Conservation (phyloP, 78 protist species). For the Cavenderia fasciculata region DNA sequence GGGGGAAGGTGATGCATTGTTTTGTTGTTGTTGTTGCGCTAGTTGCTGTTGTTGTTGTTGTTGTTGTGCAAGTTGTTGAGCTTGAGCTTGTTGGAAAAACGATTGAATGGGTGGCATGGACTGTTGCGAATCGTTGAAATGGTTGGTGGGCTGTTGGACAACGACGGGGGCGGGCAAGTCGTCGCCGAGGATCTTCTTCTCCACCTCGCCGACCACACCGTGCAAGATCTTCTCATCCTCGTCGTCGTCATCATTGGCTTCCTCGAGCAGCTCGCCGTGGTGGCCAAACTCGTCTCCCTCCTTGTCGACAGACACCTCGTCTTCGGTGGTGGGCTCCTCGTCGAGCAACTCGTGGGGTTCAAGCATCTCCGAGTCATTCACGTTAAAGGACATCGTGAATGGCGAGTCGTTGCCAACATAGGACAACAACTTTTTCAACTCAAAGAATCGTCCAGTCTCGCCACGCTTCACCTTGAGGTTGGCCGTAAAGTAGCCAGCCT, state of each 20-base stretch:
- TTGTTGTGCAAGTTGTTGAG: background rate
- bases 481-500: constrained; percentile 59
- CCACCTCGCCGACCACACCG: background rate
- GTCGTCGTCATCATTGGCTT: background rate
- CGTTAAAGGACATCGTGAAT: background rate
- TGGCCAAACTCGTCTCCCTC: too few relatives aligned
- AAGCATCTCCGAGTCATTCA: background rate
- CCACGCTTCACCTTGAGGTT: constrained; percentile 38
- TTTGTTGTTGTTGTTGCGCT: constrained; percentile 1
- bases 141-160: background rate
- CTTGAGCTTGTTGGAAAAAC: constrained; percentile 12
- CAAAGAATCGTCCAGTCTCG: constrained; percentile 38
- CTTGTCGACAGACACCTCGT: too few relatives aligned
- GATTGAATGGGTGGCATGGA: background rate
- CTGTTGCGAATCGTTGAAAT: background rate
- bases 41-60: constrained; percentile 42
- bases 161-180: background rate
- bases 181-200: constrained; percentile 12
- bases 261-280: too few relatives aligned
- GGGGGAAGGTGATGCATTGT: background rate
- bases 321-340: background rate
- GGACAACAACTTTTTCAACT: constrained; percentile 18
- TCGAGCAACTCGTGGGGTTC: constrained; percentile 19
- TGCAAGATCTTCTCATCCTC: constrained; percentile 31
- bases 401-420: background rate